A percentile compares a stretch with the other conserved stretches of the same genome.
Conservation (phyloP, 495 filamentous ascomycete species). For the Lepidopterella palustris region DNA sequence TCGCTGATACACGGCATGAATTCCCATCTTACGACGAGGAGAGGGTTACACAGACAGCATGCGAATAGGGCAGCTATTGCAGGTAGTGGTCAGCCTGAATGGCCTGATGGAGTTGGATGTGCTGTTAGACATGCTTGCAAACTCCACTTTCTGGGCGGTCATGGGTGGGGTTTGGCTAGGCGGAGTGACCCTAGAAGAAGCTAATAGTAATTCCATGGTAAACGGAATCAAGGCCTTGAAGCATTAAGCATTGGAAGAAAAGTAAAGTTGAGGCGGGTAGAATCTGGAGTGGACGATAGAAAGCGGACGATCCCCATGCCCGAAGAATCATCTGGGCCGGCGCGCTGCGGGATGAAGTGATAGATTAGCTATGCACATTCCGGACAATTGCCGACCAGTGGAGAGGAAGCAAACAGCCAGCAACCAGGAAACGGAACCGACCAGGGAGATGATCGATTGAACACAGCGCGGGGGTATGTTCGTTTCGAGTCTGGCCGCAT, state of each 20-base stretch:
- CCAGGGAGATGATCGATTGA: constrained; percentile 16
- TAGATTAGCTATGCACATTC: constrained; percentile 8
- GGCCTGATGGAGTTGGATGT: neutral
- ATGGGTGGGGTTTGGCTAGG: neutral
- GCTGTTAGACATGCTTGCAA: neutral
- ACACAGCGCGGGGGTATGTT: constrained; percentile 16
- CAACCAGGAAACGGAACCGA: constrained; percentile 19
- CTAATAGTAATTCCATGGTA: neutral
- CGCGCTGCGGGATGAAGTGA: constrained; percentile 20
- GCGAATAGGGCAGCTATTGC: neutral
- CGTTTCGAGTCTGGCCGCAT: constrained; percentile 14
- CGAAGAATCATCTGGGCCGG: constrained; percentile 25
- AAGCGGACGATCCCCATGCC: constrained; percentile 23
- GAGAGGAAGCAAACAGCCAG: constrained; percentile 13
- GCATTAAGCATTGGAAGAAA: constrained; percentile 6
- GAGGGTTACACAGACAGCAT: constrained; percentile 23
- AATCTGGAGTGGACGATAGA: constrained; percentile 11
- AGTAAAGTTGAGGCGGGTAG: constrained; percentile 6
- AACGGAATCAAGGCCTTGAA: constrained; percentile 11
- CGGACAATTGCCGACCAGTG: constrained; percentile 13
- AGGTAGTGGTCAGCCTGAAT: neutral
- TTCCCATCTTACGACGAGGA: neutral
- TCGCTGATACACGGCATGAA: constrained; percentile 18
- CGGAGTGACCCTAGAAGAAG: neutral
- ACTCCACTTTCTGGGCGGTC: neutral